Base-by-base conservation (phyloP, 2,329 filamentous ascomycete genomes). In the Rosellinia necatrix region DNA sequence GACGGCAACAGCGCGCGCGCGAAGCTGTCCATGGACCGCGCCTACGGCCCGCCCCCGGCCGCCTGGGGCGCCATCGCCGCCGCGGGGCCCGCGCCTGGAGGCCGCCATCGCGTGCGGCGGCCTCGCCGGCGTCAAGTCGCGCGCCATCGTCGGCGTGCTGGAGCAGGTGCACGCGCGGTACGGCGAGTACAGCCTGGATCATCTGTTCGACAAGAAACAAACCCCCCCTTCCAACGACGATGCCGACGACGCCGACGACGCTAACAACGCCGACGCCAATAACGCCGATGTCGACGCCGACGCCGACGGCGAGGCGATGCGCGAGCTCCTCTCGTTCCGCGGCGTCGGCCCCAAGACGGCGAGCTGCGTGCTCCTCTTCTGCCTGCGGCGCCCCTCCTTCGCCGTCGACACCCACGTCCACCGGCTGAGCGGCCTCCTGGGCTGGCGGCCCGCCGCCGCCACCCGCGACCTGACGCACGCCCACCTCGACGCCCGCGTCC, bases 101-200 rank as follows among this genome's bases (percentile, higher is more conserved):
- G 77, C 85, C 63, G 83, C 89, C 0, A 92, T 92, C 66, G 84
- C 85, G 69, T 79, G 79, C 21, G 90, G 90, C 25, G 90, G 90
- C 0, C 76, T 93, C 1, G 87, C 85, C 12, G 81, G 82, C 30
- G 78, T 83, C n/a, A 94, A 93, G 72, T 89, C 85, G 66, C 86
- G 82, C 55, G 84, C 86, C 63, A 90, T 93, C 63, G 83, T 92
- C 62, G 72, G 75, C 30, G 87, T 91, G 49, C 74, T 93, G 65
- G 75, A 81, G 43, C 86, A 90, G 66, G 88, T 86, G 32, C 77
- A 82, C 49, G 69, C 63, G 19, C 63, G 65, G 25, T 70, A 78
- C 64, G 77, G 76, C 3, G 40, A 17, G 1, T 80, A 79, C 63
- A 77, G 76, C 13, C 72, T 83, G 1, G 78, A 83, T 53, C 77